A percentile compares a stretch with the other conserved stretches of the same genome.
Conservation (phyloP, 441 rosid genomes). For the Geranium incanum region DNA sequence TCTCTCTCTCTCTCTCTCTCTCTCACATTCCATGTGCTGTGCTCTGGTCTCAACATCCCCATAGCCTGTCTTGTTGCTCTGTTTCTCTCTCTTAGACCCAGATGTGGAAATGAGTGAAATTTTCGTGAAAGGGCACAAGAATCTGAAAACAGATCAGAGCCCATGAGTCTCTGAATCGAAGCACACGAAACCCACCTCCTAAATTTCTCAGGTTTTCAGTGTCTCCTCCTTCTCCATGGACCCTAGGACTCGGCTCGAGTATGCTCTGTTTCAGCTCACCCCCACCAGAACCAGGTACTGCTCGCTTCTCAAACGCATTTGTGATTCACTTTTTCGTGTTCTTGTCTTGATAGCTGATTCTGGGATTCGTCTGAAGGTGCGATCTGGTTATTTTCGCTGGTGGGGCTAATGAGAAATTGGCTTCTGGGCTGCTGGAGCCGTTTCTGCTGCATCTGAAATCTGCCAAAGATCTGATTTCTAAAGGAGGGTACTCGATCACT, state of each 20-base stretch:
- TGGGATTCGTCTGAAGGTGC: constrained; percentile 44
- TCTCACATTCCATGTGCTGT: constrained; percentile 1
- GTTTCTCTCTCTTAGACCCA: neutral
- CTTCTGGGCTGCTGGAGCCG: constrained; percentile 72
- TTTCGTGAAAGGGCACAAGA: neutral
- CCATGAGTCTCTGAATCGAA: neutral
- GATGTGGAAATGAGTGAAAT: neutral
- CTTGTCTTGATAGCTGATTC: constrained; percentile 6
- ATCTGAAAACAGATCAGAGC: neutral
- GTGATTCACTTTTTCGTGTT: neutral
- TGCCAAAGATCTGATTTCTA: constrained; percentile 75
- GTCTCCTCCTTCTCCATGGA: constrained; percentile 41
- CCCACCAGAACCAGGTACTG: constrained; percentile 90
- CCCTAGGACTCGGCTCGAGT: constrained; percentile 66
- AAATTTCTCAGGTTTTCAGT: neutral
- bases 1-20: constrained; percentile 6
- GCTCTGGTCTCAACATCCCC: neutral
- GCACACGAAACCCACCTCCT: neutral
- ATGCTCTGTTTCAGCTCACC: constrained; percentile 85
- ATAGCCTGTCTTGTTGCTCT: neutral
- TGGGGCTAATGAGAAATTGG: constrained; percentile 64
- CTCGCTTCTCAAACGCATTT: neutral
- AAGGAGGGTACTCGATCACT: constrained; percentile 77
- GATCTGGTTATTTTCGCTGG: constrained; percentile 74
- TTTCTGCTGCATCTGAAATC: constrained; percentile 67